phyloP scores from a whole-genome alignment of 2,329 filamentous ascomycete species.

The Colletotrichum falcatum region DNA sequence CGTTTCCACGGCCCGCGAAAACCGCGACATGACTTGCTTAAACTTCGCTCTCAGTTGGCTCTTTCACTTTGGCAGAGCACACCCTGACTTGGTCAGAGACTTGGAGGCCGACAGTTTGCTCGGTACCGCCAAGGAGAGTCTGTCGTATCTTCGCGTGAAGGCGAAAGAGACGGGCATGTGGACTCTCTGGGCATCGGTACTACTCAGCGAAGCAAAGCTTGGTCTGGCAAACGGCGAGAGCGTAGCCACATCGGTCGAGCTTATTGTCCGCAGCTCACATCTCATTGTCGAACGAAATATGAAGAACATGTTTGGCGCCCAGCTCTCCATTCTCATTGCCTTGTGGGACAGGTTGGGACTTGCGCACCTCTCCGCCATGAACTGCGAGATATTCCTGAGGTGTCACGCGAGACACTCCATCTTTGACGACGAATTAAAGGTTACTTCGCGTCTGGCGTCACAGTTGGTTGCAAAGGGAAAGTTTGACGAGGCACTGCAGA shows the following conservation, averaged over 20 bases:
- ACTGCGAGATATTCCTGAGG: conserved; percentile 79
- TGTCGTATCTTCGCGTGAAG: conserved; percentile 86
- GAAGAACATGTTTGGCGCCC: conserved; percentile 77
- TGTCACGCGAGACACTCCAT: conserved; percentile 71
- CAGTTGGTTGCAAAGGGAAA: conserved; percentile 72
- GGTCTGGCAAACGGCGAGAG: conserved; percentile 78
- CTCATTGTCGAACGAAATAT: conserved; percentile 83
- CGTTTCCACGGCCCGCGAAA: conserved; percentile 93
- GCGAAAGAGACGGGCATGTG: conserved; percentile 90
- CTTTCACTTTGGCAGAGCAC: conserved; percentile 91
- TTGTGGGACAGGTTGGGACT: conserved; percentile 82
- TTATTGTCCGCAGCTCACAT: conserved; percentile 84
- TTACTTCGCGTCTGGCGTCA: conserved; percentile 75
- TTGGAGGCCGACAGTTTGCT: conserved; percentile 79
- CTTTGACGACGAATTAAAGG: conserved; percentile 83
- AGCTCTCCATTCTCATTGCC: conserved; percentile 78
- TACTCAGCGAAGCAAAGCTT: conserved; percentile 88
- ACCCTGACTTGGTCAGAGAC: conserved; percentile 78
- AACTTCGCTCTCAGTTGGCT: conserved; percentile 98
- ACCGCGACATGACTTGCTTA: conserved; percentile 89
- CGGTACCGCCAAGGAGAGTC: conserved; percentile 82
- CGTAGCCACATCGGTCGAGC: conserved; percentile 74
- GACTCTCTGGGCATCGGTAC: conserved; percentile 83
- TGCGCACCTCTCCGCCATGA: conserved; percentile 65
- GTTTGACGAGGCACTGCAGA: conserved; percentile 73